These are phyloP conservation scores for Geotrichum restrictum DNA, from an alignment of 1,139 yeast genomes.

Conservation along the genomic window DNA sequence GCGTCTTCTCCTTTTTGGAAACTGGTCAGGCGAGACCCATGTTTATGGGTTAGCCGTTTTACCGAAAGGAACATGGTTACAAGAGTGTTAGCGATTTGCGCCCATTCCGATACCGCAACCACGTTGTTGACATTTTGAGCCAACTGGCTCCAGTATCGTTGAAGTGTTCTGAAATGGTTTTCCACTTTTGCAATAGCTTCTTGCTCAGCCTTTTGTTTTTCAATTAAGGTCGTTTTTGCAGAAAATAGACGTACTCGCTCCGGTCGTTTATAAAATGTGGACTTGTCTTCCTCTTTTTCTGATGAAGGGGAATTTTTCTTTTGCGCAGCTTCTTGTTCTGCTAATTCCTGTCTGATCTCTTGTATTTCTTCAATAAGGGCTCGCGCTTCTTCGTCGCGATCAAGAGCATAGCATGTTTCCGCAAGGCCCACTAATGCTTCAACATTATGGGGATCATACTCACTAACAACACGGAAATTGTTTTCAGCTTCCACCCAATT, in stretches of 20 bases:
- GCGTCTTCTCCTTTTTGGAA: constrained; percentile 44
- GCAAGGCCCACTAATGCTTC: constrained; percentile 77
- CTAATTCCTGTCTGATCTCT: constrained; percentile 23
- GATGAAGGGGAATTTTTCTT: constrained; percentile 18
- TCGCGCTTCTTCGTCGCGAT: constrained; percentile 61
- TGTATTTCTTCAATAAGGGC: constrained; percentile 54
- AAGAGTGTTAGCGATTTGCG: constrained; percentile 75
- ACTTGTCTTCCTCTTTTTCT: constrained; percentile 2
- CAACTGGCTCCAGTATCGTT: constrained; percentile 41
- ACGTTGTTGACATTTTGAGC: constrained; percentile 43
- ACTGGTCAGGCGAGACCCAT: constrained; percentile 44
- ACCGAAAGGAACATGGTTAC: constrained; percentile 78
- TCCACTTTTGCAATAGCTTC: constrained; percentile 55
- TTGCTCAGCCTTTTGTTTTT: constrained; percentile 53
- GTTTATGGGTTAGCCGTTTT: constrained; percentile 71
- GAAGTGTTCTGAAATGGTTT: constrained; percentile 62
- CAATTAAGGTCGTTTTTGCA: constrained; percentile 45
- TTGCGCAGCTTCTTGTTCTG: constrained; percentile 6
- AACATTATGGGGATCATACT: constrained; percentile 57
- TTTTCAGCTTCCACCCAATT: constrained; percentile 65
- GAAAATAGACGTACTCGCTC: not conserved
- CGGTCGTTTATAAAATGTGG: not conserved
- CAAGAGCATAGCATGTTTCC: constrained; percentile 68
- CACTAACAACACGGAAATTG: constrained; percentile 56
- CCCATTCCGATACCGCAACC: constrained; percentile 74